Evolutionary conservation across 306 rosid species (phyloP).

Genomic region (Ochetophila trinervis): DNA sequence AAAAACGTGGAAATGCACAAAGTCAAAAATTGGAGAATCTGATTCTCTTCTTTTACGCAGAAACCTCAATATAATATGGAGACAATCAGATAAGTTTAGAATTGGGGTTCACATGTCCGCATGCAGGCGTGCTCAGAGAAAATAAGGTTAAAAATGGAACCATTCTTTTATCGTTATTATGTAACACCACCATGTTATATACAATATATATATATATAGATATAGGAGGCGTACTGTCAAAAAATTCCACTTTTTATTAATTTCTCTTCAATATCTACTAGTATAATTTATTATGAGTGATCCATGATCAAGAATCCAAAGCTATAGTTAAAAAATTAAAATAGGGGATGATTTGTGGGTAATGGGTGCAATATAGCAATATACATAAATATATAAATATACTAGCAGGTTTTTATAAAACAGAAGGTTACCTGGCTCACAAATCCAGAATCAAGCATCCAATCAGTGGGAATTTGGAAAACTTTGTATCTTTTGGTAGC

Average conservation of each 20-base stretch:
- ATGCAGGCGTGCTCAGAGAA: conserved; percentile 46
- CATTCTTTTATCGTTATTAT: conserved; percentile 48
- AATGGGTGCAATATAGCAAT: background rate
- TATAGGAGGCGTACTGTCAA: no score
- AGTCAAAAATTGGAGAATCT: conserved; percentile 37
- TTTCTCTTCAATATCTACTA: conserved; percentile 21
- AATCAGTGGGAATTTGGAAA: conserved; percentile 80
- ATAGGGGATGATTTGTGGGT: background rate
- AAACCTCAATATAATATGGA: conserved; percentile 19
- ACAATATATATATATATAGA: no score
- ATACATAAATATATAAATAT: no score
- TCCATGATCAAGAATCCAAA: background rate
- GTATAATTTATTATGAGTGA: background rate
- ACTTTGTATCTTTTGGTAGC: conserved; percentile 73
- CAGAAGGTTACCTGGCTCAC: conserved; percentile 69
- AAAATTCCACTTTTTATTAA: background rate
- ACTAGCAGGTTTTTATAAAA: background rate
- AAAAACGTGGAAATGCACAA: conserved; percentile 16
- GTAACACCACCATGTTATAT: conserved; percentile 25
- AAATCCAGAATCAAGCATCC: conserved; percentile 88
- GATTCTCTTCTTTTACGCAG: conserved; percentile 20
- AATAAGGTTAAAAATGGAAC: conserved; percentile 28
- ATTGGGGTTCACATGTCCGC: conserved; percentile 46
- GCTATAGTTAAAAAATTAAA: no score
- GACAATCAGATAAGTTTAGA: conserved; percentile 44